Evolutionary conservation across 371 early-diverging fungal species (phyloP), one percentile per base, ranked within the genome.

Genomic region (Rhizopus microsporus): DNA sequence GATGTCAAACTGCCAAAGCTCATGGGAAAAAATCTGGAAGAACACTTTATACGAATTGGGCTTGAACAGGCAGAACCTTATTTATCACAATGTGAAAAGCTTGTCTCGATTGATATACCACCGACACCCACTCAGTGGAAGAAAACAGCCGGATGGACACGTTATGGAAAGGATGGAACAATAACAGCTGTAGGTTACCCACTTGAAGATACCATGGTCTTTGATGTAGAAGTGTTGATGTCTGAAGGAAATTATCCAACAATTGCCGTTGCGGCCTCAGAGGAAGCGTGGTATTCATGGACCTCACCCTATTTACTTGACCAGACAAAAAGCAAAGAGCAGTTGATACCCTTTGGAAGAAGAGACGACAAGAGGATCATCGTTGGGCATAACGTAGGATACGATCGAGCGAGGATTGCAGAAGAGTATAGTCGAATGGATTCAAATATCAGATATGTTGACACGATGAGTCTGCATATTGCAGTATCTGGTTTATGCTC

Each of bases 401-500:
- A 87, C 63, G 99, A 98, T 68, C 85, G 98, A 9, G 92, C 95
- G 7, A 74, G 95, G 3, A 83, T 96, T 15, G 74, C 82, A 42
- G 95, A 95, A 32, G 99, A 96, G 71, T 97, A 97, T 62, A 71
- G 67, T 33, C 60, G 68, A 29, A 51, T 72, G 0, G 68, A 70
- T 13, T 76, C 85, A 1, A 74, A 70, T 0, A 76, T 82, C 15
- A 84, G 78, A 5, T 97, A 84, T 65, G 50, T 98, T 16, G 99
- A 98, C 69, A 97, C 98, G 1, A 89, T 98, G 91, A 91, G 92
- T 63, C 73, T 98, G 35, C 99, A 98, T 62, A 89, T 90, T 23
- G 92, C 97, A 2, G 88, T 90, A 1, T 86, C 93, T 43, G 99
- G 99, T 1, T 74, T 98, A 31, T 92, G 93, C 48, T 86, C 86